phyloP scores from a whole-genome alignment of 352 stramenopile species.

The Phytopythium litorale region DNA sequence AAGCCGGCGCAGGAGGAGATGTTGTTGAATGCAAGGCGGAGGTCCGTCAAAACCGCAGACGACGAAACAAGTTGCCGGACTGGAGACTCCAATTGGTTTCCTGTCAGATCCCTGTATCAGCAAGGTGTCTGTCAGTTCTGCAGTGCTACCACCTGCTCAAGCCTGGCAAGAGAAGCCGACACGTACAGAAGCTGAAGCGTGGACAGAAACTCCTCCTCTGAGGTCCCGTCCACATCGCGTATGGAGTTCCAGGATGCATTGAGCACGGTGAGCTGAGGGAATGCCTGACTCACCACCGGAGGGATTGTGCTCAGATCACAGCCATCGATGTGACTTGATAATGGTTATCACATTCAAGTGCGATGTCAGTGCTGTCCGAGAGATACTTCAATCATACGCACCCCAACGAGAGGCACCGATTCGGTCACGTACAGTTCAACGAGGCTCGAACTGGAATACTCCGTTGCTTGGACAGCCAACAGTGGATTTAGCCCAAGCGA shows the following conservation, averaged over 20 bases:
- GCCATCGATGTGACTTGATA: slow-evolving; percentile 12
- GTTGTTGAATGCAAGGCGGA: slow-evolving; percentile 15
- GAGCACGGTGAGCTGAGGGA: slow-evolving; percentile 14
- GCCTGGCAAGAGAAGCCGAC: background rate
- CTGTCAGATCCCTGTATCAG: slow-evolving; percentile 12
- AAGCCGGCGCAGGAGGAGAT: slow-evolving; percentile 12
- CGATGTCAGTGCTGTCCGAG: background rate
- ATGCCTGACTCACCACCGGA: slow-evolving; percentile 1
- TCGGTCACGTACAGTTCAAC: slow-evolving; percentile 13
- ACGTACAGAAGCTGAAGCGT: slow-evolving; percentile 6
- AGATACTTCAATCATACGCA: background rate
- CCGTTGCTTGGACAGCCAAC: slow-evolving; percentile 9
- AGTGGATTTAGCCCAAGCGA: slow-evolving; percentile 18
- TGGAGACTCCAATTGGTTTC: slow-evolving; percentile 12
- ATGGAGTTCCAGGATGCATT: slow-evolving; percentile 21
- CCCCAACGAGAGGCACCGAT: background rate
- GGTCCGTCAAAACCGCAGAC: slow-evolving; percentile 9
- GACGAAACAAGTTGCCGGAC: slow-evolving; percentile 3
- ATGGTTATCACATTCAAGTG: background rate
- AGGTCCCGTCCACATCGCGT: background rate
- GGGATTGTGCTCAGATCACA: slow-evolving; percentile 11
- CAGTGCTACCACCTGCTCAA: background rate
- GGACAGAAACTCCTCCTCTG: background rate
- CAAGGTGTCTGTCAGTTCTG: background rate
- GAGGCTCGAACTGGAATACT: slow-evolving; percentile 13